Percentiles rank a stretch among this genome's conserved stretches.
phyloP scores from a whole-genome alignment of 2,329 filamentous ascomycete genomes.

The Dendrostoma leiphaemia region DNA sequence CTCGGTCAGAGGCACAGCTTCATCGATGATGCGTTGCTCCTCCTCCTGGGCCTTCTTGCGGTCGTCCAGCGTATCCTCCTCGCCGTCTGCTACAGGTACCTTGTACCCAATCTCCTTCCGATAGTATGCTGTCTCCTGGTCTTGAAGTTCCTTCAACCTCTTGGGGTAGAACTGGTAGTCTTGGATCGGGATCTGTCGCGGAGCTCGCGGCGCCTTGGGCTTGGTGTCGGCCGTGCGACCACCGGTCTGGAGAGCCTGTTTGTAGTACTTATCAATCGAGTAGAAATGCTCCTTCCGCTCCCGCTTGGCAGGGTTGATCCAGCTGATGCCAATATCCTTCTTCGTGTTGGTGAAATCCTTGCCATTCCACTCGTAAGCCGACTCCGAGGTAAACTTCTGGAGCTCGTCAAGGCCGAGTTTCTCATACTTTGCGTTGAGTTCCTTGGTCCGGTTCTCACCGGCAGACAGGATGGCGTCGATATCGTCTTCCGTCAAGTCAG shows the following conservation, averaged over 20 bases:
- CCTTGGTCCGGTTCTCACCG: slow-evolving; percentile 84
- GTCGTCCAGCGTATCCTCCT: slow-evolving; percentile 78
- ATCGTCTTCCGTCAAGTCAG: slow-evolving; percentile 77
- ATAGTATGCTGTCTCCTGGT: slow-evolving; percentile 93
- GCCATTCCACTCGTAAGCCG: slow-evolving; percentile 98
- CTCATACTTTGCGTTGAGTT: slow-evolving; percentile 91
- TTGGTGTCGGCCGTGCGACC: slow-evolving; percentile 79
- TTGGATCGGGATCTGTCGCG: slow-evolving; percentile 87
- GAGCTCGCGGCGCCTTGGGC: slow-evolving; percentile 91
- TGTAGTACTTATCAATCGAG: slow-evolving; percentile 98
- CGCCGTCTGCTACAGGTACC: slow-evolving; percentile 81
- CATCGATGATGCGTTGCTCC: slow-evolving; percentile 91
- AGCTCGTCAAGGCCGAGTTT: slow-evolving; percentile 95
- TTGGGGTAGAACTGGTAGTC: slow-evolving; percentile 97
- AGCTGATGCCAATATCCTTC: slow-evolving; percentile 87
- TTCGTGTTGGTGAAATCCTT: slow-evolving; percentile 91
- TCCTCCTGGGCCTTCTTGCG: slow-evolving; percentile 83
- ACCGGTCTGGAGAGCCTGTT: slow-evolving; percentile 79
- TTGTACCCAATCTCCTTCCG: slow-evolving; percentile 97
- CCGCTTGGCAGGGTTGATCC: slow-evolving; percentile 98
- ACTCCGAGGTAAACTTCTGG: slow-evolving; percentile 96
- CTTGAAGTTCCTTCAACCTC: slow-evolving; percentile 81
- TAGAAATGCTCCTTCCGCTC: slow-evolving; percentile 98
- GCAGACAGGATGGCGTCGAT: slow-evolving; percentile 85
- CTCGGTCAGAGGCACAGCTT: slow-evolving; percentile 82